Conservation (phyloP, 2,329 filamentous ascomycete species). For the Hymenoscyphus albidus region DNA sequence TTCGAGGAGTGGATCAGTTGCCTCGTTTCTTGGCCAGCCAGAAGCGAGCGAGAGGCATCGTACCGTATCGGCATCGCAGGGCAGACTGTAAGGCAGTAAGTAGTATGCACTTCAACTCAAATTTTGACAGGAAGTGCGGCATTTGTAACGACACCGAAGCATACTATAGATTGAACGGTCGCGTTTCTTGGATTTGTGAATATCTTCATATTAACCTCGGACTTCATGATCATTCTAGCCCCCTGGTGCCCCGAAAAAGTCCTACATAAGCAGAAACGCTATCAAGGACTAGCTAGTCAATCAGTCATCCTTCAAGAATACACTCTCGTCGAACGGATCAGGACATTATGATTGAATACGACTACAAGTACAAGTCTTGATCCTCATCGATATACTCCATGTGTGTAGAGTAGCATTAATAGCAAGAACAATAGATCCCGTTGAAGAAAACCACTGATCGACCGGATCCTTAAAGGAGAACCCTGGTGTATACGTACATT, state of each 20-base stretch:
- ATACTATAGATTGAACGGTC: too few relatives aligned
- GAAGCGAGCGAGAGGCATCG: background rate
- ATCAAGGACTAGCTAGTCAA: background rate
- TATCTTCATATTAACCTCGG: background rate
- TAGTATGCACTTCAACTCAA: background rate
- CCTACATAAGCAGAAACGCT: background rate
- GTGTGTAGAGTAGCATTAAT: background rate
- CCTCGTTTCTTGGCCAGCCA: conserved; percentile 4
- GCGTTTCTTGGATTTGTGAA: background rate
- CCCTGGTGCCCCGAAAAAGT: background rate
- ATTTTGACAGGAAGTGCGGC: background rate
- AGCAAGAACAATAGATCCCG: background rate
- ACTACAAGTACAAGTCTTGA: too few relatives aligned
- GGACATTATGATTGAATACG: background rate
- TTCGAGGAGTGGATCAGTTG: background rate
- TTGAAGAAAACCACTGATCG: too few relatives aligned
- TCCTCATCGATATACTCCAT: background rate
- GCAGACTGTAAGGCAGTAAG: background rate
- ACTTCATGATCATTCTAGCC: background rate
- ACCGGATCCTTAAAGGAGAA: too few relatives aligned
- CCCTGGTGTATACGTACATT: too few relatives aligned
- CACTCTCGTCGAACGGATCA: background rate
- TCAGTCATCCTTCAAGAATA: background rate
- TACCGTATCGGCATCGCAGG: background rate
- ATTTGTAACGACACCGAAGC: background rate